These are phyloP conservation scores for Psilocybe cyanescens DNA, from an alignment of 768 basidiomycete species.

Conservation along the genomic window DNA sequence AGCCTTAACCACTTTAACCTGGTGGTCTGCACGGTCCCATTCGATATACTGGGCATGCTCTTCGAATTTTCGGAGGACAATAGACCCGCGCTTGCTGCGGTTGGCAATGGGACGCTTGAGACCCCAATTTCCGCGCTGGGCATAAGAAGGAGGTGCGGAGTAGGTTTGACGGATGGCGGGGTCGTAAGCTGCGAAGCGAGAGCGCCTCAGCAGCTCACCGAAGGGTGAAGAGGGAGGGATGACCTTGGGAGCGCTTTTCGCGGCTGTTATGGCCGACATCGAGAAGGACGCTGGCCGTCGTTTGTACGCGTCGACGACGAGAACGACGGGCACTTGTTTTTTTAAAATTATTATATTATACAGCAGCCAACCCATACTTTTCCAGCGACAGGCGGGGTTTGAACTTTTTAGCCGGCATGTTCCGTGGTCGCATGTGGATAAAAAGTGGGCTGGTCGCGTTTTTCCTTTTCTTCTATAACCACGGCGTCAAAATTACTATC, in stretches of 20 bases:
- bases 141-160: slow-evolving; percentile 67
- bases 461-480: slow-evolving; percentile 28
- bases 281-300: slow-evolving; percentile 5
- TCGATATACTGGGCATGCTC: slow-evolving; percentile 76
- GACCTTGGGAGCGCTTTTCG: slow-evolving; percentile 21
- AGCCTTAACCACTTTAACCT: slow-evolving; percentile 69
- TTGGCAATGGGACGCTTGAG: slow-evolving; percentile 81
- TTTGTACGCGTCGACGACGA: slow-evolving; percentile 12
- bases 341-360: neutral
- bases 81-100: slow-evolving; percentile 62
- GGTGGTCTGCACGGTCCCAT: slow-evolving; percentile 69
- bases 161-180: slow-evolving; percentile 80
- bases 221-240: slow-evolving; percentile 66
- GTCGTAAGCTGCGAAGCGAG: slow-evolving; percentile 83
- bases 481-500: slow-evolving; percentile 88
- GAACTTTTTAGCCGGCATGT: slow-evolving; percentile 18
- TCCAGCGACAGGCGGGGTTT: slow-evolving; percentile 17
- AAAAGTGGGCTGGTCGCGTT: slow-evolving; percentile 25
- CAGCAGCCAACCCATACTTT: slow-evolving; percentile 13
- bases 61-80: slow-evolving; percentile 72
- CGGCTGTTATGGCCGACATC: slow-evolving; percentile 27
- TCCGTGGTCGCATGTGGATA: slow-evolving; percentile 27
- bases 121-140: slow-evolving; percentile 82
- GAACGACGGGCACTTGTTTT: neutral
- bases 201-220: slow-evolving; percentile 75